Base-by-base conservation (phyloP, 228 moss, liverwort and hornwort genomes). In the Sphagnum magellanicum region DNA sequence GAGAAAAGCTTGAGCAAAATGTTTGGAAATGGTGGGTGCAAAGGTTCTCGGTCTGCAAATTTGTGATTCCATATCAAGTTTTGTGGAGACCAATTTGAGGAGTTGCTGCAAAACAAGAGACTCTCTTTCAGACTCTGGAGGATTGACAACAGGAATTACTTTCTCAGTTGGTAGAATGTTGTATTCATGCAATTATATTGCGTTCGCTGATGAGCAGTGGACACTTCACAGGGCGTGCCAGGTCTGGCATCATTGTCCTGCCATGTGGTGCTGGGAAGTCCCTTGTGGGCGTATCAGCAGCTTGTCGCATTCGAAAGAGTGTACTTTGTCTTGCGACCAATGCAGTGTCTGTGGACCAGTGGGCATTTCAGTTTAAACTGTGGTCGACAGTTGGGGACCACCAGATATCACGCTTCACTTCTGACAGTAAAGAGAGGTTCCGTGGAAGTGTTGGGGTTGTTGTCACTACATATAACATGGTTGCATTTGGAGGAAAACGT, bases 191-290 rank as follows among this genome's bases (percentile, higher is more conserved):
- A 32, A 32, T 32, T 32, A 32, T 32, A 32, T 32, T 32, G 3
- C 32, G 32, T 32, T 32, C 32, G 32, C 32, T 32, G 32, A 32
- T 32, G 32, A 32, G 32, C 32, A 32, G 32, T 32, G 64, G 68
- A 14, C 48, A 48, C 67, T 51, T 78, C 70, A 66, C 80, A 94
- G 93, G 93, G 52, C 91, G 93, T 77, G 93, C 93, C 70, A 84
- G 93, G 62, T 94, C 93, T 79, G 93, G 93, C 63, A 94, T 94
- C 74, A 94, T 94, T 52, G 93, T 94, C 65, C 87, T 94, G 60
- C 89, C 91, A 4, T 94, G 93, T 86, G 93, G 93, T 61, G 93
- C 91, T 82, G 93, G 93, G 70, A 94, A 94, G 77, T 94, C 93
- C 10, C 79, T 94, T 66, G 93, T 94, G 13, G 93, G 93, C 14